Percentiles rank a stretch among this genome's conserved stretches.
These are phyloP conservation scores for Nigrospora oryzae DNA, from an alignment of 2,329 filamentous ascomycete genomes.

Conservation along the genomic window DNA sequence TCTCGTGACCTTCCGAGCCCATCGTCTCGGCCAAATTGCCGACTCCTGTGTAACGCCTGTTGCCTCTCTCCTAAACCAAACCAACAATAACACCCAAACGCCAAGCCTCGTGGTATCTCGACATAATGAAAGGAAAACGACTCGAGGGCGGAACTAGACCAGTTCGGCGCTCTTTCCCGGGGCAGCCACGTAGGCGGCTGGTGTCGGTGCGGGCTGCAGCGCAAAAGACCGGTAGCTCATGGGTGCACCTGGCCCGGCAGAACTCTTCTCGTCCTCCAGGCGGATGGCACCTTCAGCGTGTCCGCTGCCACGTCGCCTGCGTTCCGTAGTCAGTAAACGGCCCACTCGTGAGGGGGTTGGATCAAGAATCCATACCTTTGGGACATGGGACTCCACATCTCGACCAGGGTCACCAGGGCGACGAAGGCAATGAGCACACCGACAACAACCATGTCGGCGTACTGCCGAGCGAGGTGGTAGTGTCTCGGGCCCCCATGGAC, in stretches of 20 bases:
- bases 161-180: neutral
- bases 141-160: neutral
- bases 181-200: neutral
- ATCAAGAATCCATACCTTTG: conserved; percentile 11
- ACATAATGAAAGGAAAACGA: neutral
- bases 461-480: conserved; percentile 15
- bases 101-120: conserved; percentile 1
- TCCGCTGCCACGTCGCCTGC: conserved; percentile 10
- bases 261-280: conserved; percentile 8
- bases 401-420: conserved; percentile 10
- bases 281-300: conserved; percentile 11
- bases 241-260: neutral
- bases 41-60: too few species aligned
- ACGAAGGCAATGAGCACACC: conserved; percentile 11
- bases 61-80: too few species aligned
- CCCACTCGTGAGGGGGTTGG: neutral
- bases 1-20: too few species aligned
- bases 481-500: conserved; percentile 12
- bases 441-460: conserved; percentile 16
- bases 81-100: neutral
- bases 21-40: too few species aligned
- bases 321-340: conserved; percentile 5
- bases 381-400: conserved; percentile 13
- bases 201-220: neutral
- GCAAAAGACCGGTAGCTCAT: neutral